phyloP scores from a whole-genome alignment of 202 grass and related monocot species.

The Digitaria exilis region DNA sequence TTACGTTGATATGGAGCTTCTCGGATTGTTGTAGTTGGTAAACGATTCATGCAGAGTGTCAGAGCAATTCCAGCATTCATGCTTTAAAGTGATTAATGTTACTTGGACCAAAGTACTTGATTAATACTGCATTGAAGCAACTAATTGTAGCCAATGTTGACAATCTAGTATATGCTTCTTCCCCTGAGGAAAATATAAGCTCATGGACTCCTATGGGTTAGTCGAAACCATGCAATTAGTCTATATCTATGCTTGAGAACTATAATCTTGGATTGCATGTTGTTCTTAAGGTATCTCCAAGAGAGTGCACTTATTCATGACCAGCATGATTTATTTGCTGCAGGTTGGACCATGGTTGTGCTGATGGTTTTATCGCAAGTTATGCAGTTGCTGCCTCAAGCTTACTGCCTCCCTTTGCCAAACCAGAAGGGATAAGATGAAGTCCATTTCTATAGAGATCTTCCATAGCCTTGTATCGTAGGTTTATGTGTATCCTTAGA shows the following conservation, averaged over 20 bases:
- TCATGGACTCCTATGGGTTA: slow-evolving; percentile 32
- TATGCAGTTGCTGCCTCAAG: slow-evolving; percentile 78
- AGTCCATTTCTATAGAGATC: not conserved
- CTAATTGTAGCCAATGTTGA: not conserved
- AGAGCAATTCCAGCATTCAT: not conserved
- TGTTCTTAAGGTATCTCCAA: not conserved
- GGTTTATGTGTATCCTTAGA: not conserved
- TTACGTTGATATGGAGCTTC: not conserved
- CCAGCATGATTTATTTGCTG: not conserved
- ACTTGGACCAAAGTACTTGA: not conserved
- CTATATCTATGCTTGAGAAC: slow-evolving; percentile 35
- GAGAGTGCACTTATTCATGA: not conserved
- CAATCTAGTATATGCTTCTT: slow-evolving; percentile 46
- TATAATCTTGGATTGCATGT: slow-evolving; percentile 38
- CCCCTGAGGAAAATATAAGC: slow-evolving; percentile 26
- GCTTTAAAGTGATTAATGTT: not conserved
- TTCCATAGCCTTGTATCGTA: slow-evolving; percentile 22
- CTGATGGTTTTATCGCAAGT: slow-evolving; percentile 67
- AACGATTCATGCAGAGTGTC: not conserved
- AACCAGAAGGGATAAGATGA: slow-evolving; percentile 6
- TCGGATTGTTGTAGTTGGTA: not conserved
- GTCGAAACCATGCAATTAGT: slow-evolving; percentile 49
- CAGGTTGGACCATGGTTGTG: slow-evolving; percentile 49
- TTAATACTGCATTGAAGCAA: not conserved
- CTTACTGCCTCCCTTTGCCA: slow-evolving; percentile 56